Percentiles rank a stretch among this genome's conserved stretches.
Evolutionary conservation across 805 yeast species (phyloP).

Genomic region (Priceomyces fermenticarens): DNA sequence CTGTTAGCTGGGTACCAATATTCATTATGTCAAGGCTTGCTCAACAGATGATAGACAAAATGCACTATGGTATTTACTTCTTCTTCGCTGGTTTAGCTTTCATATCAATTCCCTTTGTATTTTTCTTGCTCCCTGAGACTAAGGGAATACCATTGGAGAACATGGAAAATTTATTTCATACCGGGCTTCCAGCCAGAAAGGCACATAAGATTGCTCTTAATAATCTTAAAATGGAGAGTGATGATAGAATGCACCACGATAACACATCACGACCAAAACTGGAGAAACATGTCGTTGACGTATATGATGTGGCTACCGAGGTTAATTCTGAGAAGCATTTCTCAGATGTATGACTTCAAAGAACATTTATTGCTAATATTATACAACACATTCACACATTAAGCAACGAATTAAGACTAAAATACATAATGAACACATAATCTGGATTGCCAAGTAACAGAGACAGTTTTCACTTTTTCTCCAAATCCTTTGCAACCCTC

Average conservation of each 20-base stretch:
- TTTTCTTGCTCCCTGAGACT: conserved; percentile 36
- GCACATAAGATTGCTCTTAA: conserved; percentile 19
- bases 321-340: too few species aligned
- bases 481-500: conserved; percentile 26
- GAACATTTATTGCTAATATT: too few species aligned
- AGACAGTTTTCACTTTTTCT: conserved; percentile 31
- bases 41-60: conserved; percentile 29
- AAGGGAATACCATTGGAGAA: conserved; percentile 32
- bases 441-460: too few species aligned
- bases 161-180: conserved; percentile 22
- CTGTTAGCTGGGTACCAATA: conserved; percentile 38
- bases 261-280: not conserved
- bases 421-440: too few species aligned
- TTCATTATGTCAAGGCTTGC: conserved; percentile 36
- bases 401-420: too few species aligned
- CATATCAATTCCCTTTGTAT: conserved; percentile 35
- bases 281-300: too few species aligned
- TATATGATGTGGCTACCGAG: too few species aligned
- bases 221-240: conserved; percentile 10
- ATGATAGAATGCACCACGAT: conserved; percentile 10
- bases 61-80: conserved; percentile 36
- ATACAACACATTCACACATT: too few species aligned
- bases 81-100: conserved; percentile 34
- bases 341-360: too few species aligned
- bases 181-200: conserved; percentile 18